Conservation (phyloP, 23 red algal species). For the Gracilaria vermiculophylla region DNA sequence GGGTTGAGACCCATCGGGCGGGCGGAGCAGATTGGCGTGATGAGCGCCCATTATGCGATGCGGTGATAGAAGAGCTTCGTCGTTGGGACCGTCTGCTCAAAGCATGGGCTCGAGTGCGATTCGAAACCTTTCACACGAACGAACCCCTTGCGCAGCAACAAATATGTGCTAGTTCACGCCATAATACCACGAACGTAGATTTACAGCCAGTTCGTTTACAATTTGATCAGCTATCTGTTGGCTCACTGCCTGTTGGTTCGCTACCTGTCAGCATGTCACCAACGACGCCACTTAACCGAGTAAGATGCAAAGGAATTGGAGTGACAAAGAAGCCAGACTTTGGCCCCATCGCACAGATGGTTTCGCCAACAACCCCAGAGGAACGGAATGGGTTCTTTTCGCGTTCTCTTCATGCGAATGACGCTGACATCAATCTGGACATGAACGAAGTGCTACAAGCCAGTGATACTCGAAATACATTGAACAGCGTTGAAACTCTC, state of each 20-base stretch:
- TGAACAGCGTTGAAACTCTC: not conserved
- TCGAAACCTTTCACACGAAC: not conserved
- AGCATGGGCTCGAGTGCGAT: conserved; percentile 22
- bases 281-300: not conserved
- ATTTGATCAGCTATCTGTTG: conserved; percentile 3
- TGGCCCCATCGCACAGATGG: not conserved
- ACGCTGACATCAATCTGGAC: not conserved
- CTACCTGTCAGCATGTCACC: not conserved
- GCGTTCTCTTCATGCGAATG: not conserved
- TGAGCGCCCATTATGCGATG: conserved; percentile 25
- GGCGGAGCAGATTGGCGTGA: conserved; percentile 57
- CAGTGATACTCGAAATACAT: not conserved
- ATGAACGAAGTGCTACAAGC: not conserved
- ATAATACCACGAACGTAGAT: not conserved
- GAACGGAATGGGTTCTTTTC: not conserved
- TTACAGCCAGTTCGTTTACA: not conserved
- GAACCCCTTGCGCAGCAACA: not conserved
- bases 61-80: conserved; percentile 21
- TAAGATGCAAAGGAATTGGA: not conserved
- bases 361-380: not conserved
- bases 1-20: conserved; percentile 44
- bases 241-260: not conserved
- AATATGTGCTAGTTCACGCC: not conserved
- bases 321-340: not conserved
- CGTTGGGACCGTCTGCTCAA: conserved; percentile 47